Percentiles rank a stretch among this genome's conserved stretches.
Evolutionary conservation across 768 basidiomycete species (phyloP).

Genomic region (Neoboletus subvelutipes): DNA sequence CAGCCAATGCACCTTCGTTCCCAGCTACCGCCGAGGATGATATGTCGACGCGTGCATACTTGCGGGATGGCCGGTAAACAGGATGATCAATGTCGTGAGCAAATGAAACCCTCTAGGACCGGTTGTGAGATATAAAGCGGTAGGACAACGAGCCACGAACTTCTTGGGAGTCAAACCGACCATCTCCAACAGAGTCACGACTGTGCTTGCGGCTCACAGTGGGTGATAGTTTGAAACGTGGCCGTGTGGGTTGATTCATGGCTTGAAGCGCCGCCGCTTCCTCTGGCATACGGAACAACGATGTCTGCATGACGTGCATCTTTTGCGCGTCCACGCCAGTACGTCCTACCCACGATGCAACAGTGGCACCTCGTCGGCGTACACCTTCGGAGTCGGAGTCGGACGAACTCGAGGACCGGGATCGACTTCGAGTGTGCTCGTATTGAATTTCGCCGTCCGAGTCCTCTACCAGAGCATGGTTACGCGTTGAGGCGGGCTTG

Average conservation of each 20-base stretch:
- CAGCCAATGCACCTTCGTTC: conserved; percentile 63
- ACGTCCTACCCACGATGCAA: conserved; percentile 71
- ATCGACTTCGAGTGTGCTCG: conserved; percentile 38
- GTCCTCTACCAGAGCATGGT: conserved; percentile 51
- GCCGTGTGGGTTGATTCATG: conserved; percentile 42
- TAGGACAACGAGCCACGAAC: conserved; percentile 34
- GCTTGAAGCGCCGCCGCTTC: conserved; percentile 65
- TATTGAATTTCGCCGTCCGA: conserved; percentile 56
- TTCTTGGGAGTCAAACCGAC: conserved; percentile 62
- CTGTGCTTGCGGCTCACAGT: conserved; percentile 66
- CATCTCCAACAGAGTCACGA: conserved; percentile 76
- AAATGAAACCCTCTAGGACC: conserved; percentile 70
- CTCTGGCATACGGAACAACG: conserved; percentile 76
- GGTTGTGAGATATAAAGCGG: background rate
- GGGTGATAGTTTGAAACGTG: conserved; percentile 37
- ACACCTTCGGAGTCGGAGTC: conserved; percentile 19
- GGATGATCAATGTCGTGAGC: conserved; percentile 68
- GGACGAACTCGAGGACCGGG: conserved; percentile 30
- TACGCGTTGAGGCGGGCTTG: conserved; percentile 32
- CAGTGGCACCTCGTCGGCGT: conserved; percentile 40
- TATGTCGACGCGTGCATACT: conserved; percentile 73
- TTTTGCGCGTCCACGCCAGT: conserved; percentile 81
- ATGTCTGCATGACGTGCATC: conserved; percentile 92
- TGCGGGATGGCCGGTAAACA: conserved; percentile 70
- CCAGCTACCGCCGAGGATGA: conserved; percentile 64